Percentiles rank a stretch among this genome's conserved stretches.
phyloP scores from a whole-genome alignment of 2,329 filamentous ascomycete species.

The Alternaria tenuissima region DNA sequence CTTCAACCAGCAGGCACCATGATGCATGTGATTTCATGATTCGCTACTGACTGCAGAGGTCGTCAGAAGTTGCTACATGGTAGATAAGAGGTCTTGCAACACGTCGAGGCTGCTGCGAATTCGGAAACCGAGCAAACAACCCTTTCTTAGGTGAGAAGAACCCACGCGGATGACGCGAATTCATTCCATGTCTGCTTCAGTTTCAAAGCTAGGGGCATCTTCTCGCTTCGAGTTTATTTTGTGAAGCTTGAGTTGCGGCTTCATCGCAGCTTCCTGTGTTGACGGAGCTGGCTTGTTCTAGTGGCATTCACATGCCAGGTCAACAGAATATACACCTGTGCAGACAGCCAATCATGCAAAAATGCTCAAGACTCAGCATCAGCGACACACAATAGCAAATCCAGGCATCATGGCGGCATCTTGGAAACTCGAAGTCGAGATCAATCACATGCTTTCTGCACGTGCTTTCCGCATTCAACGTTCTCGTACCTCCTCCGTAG shows the following conservation, averaged over 20 bases:
- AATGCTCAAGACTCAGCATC: neutral
- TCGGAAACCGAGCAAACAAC: neutral
- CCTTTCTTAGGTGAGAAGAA: neutral
- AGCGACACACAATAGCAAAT: neutral
- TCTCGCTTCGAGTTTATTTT: neutral
- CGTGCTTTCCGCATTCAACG: neutral
- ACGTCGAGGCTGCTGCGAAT: neutral
- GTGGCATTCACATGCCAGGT: neutral
- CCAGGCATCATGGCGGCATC: neutral
- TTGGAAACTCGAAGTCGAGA: neutral
- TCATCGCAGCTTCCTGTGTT: neutral
- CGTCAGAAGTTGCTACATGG: neutral
- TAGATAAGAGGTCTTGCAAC: neutral
- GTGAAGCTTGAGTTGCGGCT: neutral
- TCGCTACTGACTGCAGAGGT: neutral
- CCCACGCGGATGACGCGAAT: neutral
- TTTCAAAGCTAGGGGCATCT: neutral
- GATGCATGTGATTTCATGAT: neutral
- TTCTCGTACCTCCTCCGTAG: neutral
- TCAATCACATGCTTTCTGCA: neutral
- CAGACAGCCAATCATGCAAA: neutral
- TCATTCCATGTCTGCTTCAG: neutral
- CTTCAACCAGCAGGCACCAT: neutral
- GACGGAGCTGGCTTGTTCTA: neutral
- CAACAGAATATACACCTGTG: neutral